Conservation (phyloP, 2,329 filamentous ascomycete genomes). For the Botrytis fabae region DNA sequence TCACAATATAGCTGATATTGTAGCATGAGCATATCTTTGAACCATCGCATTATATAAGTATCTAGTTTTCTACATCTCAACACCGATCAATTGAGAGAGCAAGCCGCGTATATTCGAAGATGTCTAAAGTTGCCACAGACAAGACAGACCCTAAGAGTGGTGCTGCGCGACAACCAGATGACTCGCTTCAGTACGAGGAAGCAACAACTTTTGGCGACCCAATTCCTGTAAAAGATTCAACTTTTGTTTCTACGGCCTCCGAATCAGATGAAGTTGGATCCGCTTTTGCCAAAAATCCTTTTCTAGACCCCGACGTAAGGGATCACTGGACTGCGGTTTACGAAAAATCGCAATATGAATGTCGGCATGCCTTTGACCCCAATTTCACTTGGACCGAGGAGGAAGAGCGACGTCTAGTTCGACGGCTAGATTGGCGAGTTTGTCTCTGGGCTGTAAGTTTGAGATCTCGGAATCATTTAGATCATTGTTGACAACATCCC, state of each 20-base stretch:
- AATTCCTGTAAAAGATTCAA: slow-evolving; percentile 17
- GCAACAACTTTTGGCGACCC: slow-evolving; percentile 26
- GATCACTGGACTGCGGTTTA: slow-evolving; percentile 32
- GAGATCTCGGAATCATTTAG: background rate
- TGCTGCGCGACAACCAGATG: slow-evolving; percentile 10
- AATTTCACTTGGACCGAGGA: slow-evolving; percentile 33
- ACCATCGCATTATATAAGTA: background rate
- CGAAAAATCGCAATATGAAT: slow-evolving; percentile 37
- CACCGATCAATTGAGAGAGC: background rate
- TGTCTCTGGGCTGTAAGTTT: slow-evolving; percentile 33
- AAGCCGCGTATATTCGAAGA: slow-evolving; percentile 2
- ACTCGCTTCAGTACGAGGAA: slow-evolving; percentile 28
- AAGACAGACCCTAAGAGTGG: slow-evolving; percentile 2
- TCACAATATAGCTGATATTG: background rate
- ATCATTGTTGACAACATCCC: slow-evolving; percentile 46
- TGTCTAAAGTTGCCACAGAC: slow-evolving; percentile 5
- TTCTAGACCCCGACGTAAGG: slow-evolving; percentile 35
- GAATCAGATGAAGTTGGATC: slow-evolving; percentile 30
- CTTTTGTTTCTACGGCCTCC: slow-evolving; percentile 12
- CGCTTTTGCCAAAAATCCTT: slow-evolving; percentile 28
- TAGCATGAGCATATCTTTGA: background rate
- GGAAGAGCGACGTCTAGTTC: slow-evolving; percentile 35
- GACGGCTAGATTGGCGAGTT: slow-evolving; percentile 33
- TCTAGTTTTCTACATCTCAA: background rate
- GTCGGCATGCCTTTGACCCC: slow-evolving; percentile 34